A percentile compares a stretch with the other conserved stretches of the same genome.
Conservation (phyloP, 169 alveolate genomes). For the Sarcocystis neurona region DNA sequence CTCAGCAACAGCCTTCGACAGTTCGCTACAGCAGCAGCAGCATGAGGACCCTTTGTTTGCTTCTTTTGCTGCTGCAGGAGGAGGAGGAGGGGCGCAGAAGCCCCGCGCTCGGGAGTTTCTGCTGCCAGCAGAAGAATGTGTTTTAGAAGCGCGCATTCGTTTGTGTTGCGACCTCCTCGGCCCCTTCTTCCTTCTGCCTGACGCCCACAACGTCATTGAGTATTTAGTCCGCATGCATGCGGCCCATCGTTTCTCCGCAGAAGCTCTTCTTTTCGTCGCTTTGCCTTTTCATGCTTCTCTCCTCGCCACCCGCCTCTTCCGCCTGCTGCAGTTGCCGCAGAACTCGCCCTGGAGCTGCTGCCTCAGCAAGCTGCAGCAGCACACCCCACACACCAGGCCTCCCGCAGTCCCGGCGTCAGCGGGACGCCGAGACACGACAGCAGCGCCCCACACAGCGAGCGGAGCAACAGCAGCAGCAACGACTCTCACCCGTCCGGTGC, state of each 20-base stretch:
- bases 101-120: neutral
- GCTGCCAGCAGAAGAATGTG: neutral
- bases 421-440: too few relatives aligned
- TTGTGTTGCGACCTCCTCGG: slow-evolving; percentile 36
- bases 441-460: too few relatives aligned
- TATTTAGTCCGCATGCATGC: slow-evolving; percentile 3
- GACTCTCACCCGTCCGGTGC: too few relatives aligned
- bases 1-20: neutral
- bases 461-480: too few relatives aligned
- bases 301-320: neutral
- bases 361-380: neutral
- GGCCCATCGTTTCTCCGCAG: neutral
- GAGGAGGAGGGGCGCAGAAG: too few relatives aligned
- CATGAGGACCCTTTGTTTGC: too few relatives aligned
- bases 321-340: neutral
- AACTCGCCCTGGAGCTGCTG: slow-evolving; percentile 13
- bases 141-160: neutral
- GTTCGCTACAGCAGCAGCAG: too few relatives aligned
- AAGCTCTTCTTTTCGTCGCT: slow-evolving; percentile 23
- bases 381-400: too few relatives aligned
- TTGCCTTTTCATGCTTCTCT: slow-evolving; percentile 5
- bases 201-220: slow-evolving; percentile 14
- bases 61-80: too few relatives aligned
- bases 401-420: too few relatives aligned
- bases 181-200: slow-evolving; percentile 12